Percentiles rank a stretch among this genome's conserved stretches.
Conservation (phyloP, 495 filamentous ascomycete genomes). For the Halenospora varia region DNA sequence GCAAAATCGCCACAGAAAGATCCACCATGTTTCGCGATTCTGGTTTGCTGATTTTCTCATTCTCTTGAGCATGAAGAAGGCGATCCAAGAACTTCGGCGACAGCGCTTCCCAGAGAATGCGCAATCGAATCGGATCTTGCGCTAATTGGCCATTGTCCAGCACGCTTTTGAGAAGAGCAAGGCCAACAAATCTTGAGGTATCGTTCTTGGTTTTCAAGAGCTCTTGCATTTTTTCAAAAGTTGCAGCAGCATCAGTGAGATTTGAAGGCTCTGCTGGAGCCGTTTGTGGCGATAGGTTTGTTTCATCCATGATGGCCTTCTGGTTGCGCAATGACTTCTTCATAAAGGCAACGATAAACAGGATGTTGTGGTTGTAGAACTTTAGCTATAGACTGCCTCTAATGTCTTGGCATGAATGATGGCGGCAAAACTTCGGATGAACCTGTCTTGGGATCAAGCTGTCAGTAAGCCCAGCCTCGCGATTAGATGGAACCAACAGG, state of each 20-base stretch:
- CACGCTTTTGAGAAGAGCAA: constrained; percentile 57
- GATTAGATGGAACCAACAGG: not conserved
- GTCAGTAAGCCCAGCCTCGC: constrained; percentile 17
- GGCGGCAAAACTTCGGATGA: too few species aligned
- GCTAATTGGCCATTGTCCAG: constrained; percentile 49
- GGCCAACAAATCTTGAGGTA: constrained; percentile 60
- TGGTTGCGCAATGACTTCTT: too few species aligned
- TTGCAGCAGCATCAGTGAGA: constrained; percentile 3
- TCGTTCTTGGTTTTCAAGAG: constrained; percentile 55
- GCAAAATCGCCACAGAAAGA: constrained; percentile 54
- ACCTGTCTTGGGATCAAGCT: too few species aligned
- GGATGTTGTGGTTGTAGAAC: too few species aligned
- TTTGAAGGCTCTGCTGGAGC: not conserved
- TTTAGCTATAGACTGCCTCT: too few species aligned
- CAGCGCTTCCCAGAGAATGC: constrained; percentile 48
- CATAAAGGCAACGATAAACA: not conserved
- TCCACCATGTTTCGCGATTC: constrained; percentile 55
- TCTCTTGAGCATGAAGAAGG: constrained; percentile 45
- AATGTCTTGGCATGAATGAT: too few species aligned
- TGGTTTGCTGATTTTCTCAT: constrained; percentile 30
- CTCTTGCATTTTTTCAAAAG: constrained; percentile 32
- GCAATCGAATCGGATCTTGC: constrained; percentile 27
- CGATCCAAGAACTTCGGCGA: constrained; percentile 57
- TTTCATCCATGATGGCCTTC: too few species aligned
- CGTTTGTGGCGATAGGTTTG: too few species aligned